These are phyloP conservation scores for Ceriops decandra DNA, from an alignment of 345 rosid species.

Conservation along the genomic window DNA sequence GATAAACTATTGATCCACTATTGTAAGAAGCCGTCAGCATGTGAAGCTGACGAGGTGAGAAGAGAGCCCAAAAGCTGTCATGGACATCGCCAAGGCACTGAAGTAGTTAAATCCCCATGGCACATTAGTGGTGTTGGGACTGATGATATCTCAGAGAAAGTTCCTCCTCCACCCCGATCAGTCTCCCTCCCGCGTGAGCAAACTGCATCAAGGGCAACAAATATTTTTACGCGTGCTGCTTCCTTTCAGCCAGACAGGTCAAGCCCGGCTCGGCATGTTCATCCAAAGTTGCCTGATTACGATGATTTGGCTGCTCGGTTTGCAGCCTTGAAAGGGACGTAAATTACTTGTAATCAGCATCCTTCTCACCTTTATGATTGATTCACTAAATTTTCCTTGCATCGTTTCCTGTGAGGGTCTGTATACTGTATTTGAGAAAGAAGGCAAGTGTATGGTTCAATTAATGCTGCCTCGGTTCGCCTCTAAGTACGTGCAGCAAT, in stretches of 20 bases:
- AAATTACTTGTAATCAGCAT: constrained; percentile 13
- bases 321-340: constrained; percentile 80
- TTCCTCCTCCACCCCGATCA: constrained; percentile 54
- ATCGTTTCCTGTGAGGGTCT: not conserved
- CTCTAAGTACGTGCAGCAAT: not conserved
- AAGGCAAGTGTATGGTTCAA: not conserved
- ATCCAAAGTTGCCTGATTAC: constrained; percentile 90
- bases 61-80: constrained; percentile 55
- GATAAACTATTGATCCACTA: constrained; percentile 86
- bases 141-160: constrained; percentile 27
- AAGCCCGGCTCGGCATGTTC: constrained; percentile 68
- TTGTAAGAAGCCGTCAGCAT: constrained; percentile 65
- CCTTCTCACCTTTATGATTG: not conserved
- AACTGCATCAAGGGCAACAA: constrained; percentile 38
- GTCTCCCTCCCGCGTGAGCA: constrained; percentile 65
- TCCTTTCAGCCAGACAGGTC: constrained; percentile 74
- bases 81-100: constrained; percentile 25
- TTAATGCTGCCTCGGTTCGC: not conserved
- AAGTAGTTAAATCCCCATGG: constrained; percentile 26
- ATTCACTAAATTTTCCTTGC: not conserved
- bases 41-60: constrained; percentile 39
- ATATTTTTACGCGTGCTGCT: constrained; percentile 57
- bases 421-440: not conserved
- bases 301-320: constrained; percentile 89
- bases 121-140: constrained; percentile 21